A percentile compares a stretch with the other conserved stretches of the same genome.
These are phyloP conservation scores for Botrytis fabae DNA, from an alignment of 2,329 filamentous ascomycete species.

Conservation along the genomic window DNA sequence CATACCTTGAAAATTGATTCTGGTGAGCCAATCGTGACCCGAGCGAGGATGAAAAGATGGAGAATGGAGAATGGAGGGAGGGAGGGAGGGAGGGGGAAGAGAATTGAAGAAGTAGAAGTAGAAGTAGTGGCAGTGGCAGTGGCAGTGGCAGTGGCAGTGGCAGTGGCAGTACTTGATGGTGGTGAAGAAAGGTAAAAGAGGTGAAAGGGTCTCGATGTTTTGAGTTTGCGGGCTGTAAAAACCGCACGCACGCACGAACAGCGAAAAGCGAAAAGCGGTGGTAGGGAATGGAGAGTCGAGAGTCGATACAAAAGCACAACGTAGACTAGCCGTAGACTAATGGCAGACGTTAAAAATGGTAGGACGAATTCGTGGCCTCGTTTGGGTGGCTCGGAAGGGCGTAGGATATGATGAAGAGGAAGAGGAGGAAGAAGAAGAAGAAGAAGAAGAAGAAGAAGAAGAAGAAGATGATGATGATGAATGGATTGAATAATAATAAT, in stretches of 20 bases:
- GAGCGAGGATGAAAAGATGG: neutral
- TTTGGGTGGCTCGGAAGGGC: slow-evolving; percentile 15
- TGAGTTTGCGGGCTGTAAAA: slow-evolving; percentile 4
- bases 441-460: neutral
- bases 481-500: too few species aligned
- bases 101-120: too few species aligned
- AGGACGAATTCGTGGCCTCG: slow-evolving; percentile 16
- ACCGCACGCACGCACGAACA: too few species aligned
- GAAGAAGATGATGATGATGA: too few species aligned
- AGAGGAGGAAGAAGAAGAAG: neutral
- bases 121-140: too few species aligned
- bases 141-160: too few species aligned
- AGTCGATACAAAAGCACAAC: too few species aligned
- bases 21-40: neutral
- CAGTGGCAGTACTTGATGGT: neutral
- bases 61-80: neutral
- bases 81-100: neutral
- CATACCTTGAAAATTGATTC: neutral
- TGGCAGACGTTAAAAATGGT: neutral
- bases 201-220: neutral
- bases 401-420: neutral
- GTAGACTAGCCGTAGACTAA: too few species aligned
- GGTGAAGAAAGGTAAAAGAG: neutral
- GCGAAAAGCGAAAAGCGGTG: too few species aligned
- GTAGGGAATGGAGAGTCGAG: too few species aligned